phyloP scores from a whole-genome alignment of 2,329 filamentous ascomycete genomes.

The Ophiocordyceps camponoti-saundersi region DNA sequence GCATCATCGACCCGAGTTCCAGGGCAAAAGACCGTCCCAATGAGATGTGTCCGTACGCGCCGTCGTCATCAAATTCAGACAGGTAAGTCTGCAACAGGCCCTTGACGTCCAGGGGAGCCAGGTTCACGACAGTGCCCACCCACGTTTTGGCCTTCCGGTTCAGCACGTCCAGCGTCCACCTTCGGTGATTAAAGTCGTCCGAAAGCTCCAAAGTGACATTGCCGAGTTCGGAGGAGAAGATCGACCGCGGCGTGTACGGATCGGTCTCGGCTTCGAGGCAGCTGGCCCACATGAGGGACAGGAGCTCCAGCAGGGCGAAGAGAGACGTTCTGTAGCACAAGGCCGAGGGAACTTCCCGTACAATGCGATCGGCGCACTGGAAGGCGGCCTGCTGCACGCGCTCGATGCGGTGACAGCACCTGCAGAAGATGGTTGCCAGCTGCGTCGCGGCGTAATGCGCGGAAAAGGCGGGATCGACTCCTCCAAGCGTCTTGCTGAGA shows the following conservation, averaged over 20 bases:
- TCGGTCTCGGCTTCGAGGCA: constrained; percentile 91
- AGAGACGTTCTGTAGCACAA: constrained; percentile 81
- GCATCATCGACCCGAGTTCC: constrained; percentile 79
- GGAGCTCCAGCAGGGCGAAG: constrained; percentile 79
- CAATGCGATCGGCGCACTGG: constrained; percentile 68
- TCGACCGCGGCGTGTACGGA: constrained; percentile 73
- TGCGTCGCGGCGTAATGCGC: constrained; percentile 82
- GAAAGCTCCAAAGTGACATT: constrained; percentile 79
- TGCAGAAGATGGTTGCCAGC: constrained; percentile 67
- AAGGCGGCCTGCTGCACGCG: constrained; percentile 81
- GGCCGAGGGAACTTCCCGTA: constrained; percentile 70
- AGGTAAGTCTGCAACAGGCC: constrained; percentile 90
- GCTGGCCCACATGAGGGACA: constrained; percentile 89
- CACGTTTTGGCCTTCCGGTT: constrained; percentile 63
- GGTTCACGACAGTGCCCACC: constrained; percentile 64
- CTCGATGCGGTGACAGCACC: constrained; percentile 85
- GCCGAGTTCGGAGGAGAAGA: constrained; percentile 60
- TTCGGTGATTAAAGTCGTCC: constrained; percentile 74
- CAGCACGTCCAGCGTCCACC: constrained; percentile 60
- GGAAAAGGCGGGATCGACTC: constrained; percentile 62
- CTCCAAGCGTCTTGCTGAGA: constrained; percentile 55
- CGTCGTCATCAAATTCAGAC: constrained; percentile 85
- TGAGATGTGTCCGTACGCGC: constrained; percentile 78
- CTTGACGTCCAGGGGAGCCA: constrained; percentile 86
- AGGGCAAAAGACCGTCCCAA: constrained; percentile 86